phyloP scores from a whole-genome alignment of 2,329 filamentous ascomycete genomes.

The Colletotrichum tamarilloi region DNA sequence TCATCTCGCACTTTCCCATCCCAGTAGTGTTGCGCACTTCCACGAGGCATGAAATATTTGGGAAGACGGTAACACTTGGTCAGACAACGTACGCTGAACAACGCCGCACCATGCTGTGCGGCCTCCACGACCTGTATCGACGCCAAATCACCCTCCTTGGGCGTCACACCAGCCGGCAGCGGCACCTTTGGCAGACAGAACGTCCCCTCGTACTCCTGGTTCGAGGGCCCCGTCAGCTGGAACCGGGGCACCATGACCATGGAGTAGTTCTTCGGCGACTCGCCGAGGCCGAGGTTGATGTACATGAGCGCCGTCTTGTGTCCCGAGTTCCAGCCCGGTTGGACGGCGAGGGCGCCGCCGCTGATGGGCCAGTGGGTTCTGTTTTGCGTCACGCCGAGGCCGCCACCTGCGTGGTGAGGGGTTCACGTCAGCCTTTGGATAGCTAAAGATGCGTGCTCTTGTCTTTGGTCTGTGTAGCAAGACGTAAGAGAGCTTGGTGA shows the following conservation, averaged over 20 bases:
- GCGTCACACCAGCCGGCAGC: slow-evolving; percentile 68
- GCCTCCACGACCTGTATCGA: slow-evolving; percentile 78
- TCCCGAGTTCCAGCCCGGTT: slow-evolving; percentile 79
- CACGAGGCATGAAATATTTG: neutral
- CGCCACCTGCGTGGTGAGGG: slow-evolving; percentile 64
- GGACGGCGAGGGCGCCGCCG: slow-evolving; percentile 74
- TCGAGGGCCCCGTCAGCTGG: slow-evolving; percentile 71
- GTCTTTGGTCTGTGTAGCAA: neutral
- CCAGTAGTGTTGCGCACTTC: neutral
- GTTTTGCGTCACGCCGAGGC: slow-evolving; percentile 73
- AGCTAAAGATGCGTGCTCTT: neutral
- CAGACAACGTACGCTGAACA: slow-evolving; percentile 69
- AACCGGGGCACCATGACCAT: slow-evolving; percentile 73
- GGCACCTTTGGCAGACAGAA: slow-evolving; percentile 80
- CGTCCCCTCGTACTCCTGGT: slow-evolving; percentile 71
- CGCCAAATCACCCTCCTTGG: slow-evolving; percentile 73
- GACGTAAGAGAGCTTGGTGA: neutral
- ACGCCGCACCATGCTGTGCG: slow-evolving; percentile 73
- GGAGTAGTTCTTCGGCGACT: slow-evolving; percentile 73
- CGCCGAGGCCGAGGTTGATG: slow-evolving; percentile 77
- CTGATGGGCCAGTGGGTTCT: slow-evolving; percentile 76
- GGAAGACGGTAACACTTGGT: neutral
- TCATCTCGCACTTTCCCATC: neutral
- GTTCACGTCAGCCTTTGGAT: neutral
- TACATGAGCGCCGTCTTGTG: slow-evolving; percentile 75